phyloP scores from a whole-genome alignment of 441 rosid species.

The Erodium trifolium region DNA sequence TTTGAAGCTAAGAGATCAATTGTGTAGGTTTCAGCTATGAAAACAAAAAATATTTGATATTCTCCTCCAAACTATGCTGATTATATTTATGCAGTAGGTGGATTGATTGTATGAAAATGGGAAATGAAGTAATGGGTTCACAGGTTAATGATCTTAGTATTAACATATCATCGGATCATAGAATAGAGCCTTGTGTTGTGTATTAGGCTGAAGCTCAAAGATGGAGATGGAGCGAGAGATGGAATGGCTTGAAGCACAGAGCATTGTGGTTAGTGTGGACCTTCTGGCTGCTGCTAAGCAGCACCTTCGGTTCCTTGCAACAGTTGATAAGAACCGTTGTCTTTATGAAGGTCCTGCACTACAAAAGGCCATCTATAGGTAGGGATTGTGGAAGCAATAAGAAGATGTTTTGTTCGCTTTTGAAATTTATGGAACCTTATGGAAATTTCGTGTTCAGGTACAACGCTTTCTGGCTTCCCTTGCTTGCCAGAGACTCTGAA shows the following conservation, averaged over 20 bases:
- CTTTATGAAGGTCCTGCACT: slow-evolving; percentile 65
- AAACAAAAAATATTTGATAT: background rate
- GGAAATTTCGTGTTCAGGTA: slow-evolving; percentile 35
- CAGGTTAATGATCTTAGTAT: background rate
- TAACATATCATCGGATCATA: background rate
- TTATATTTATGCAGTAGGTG: background rate
- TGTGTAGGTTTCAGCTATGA: background rate
- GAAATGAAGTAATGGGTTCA: slow-evolving; percentile 1
- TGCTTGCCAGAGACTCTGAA: slow-evolving; percentile 50
- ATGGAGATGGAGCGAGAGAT: slow-evolving; percentile 30
- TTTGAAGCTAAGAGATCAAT: background rate
- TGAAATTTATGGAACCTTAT: background rate
- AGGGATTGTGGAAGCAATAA: background rate
- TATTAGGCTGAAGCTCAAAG: background rate
- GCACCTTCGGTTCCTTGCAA: slow-evolving; percentile 62
- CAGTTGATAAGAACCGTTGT: slow-evolving; percentile 58
- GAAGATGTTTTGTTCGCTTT: background rate
- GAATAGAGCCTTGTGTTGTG: background rate
- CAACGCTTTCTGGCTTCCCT: slow-evolving; percentile 84
- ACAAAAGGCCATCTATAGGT: slow-evolving; percentile 65
- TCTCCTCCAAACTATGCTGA: background rate
- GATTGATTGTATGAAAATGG: background rate
- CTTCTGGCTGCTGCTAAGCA: slow-evolving; percentile 60
- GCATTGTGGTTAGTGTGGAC: slow-evolving; percentile 45
- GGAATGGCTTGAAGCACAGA: slow-evolving; percentile 77